Percentiles rank a stretch among this genome's conserved stretches.
phyloP scores from a whole-genome alignment of 495 filamentous ascomycete species.

The Neurospora sp. region DNA sequence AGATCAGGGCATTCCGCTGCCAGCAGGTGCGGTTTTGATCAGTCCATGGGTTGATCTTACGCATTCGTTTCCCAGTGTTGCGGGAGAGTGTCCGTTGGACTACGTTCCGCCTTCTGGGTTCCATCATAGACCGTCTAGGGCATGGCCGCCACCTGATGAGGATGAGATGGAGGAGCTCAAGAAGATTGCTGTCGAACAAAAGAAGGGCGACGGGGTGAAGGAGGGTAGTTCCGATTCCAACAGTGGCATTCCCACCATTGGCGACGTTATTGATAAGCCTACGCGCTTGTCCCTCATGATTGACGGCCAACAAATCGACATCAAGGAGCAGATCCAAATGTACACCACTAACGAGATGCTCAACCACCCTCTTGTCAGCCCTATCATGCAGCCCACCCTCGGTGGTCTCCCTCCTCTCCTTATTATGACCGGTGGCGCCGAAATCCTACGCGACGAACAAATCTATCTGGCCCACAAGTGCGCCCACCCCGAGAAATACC shows the following conservation, averaged over 20 bases:
- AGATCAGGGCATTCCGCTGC: constrained; percentile 69
- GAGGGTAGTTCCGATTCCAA: background rate
- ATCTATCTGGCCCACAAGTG: constrained; percentile 93
- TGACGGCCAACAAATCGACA: constrained; percentile 55
- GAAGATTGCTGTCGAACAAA: constrained; percentile 19
- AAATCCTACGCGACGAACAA: constrained; percentile 85
- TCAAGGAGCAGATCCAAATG: constrained; percentile 84
- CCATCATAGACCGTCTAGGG: constrained; percentile 65
- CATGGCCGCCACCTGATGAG: constrained; percentile 84
- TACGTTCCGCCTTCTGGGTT: constrained; percentile 86
- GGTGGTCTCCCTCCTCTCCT: constrained; percentile 82
- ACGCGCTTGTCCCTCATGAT: constrained; percentile 50
- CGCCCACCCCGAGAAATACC: constrained; percentile 65
- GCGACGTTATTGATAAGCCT: constrained; percentile 27
- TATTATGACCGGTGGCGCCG: constrained; percentile 77
- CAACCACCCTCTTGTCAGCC: constrained; percentile 81
- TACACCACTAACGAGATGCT: constrained; percentile 84
- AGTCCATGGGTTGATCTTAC: constrained; percentile 92
- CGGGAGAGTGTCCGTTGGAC: constrained; percentile 59
- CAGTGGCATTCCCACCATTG: constrained; percentile 9
- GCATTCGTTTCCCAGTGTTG: constrained; percentile 86
- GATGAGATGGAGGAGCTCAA: constrained; percentile 48
- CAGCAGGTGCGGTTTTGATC: constrained; percentile 81
- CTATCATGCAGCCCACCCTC: constrained; percentile 71
- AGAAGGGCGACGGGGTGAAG: constrained; percentile 4